Base-by-base conservation (phyloP, 768 basidiomycete species). In the Amanita thiersii region DNA sequence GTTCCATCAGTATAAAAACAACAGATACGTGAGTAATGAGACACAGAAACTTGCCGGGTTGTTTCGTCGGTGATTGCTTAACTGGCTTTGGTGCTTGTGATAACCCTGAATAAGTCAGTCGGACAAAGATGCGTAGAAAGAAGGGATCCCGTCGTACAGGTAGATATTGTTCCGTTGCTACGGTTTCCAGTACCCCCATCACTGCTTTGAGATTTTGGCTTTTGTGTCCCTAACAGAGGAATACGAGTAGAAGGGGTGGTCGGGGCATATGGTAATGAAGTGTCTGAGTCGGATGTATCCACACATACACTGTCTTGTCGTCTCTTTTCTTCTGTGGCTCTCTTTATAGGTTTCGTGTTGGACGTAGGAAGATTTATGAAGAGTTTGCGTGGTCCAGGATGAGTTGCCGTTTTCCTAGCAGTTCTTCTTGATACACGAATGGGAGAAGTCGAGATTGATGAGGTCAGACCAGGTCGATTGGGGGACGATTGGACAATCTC, bases 281-380 rank as follows among this genome's bases (percentile, higher is more conserved):
- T 10, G 6, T 37, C 28, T 4, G 21, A 10, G 6, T 10, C 26
- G 12, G 30, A 40, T 17, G 25, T n/a, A 18, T 36, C 25, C n/a
- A 25, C 33, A 2, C 25, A 10, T 3, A 26, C 34, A 19, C 35
- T 43, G 24, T 37, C 19, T 14, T 43, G 42, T 21, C 42, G n/a
- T 9, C 24, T 43, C 33, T 37, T 43, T 28, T 43, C 42, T n/a
- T 43, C 42, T 15, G 34, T 29, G 8, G 42, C 37, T 19, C 42
- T 23, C 31, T 37, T 28, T 5, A 43, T 5, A 15, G 12, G 10
- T 14, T 28, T 43, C 18, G 42, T 43, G 10, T 33, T 7, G 3
- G 25, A 33, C 15, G 42, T 17, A 17, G 17, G 33, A 4, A 18
- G 15, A 17, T 24, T 33, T 15, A 42, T 7, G 3, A 20, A 23